Evolutionary conservation across 2,329 filamentous ascomycete genomes (phyloP), one percentile per base, ranked within the genome.

Genomic region (Colletotrichum lindemuthianum): DNA sequence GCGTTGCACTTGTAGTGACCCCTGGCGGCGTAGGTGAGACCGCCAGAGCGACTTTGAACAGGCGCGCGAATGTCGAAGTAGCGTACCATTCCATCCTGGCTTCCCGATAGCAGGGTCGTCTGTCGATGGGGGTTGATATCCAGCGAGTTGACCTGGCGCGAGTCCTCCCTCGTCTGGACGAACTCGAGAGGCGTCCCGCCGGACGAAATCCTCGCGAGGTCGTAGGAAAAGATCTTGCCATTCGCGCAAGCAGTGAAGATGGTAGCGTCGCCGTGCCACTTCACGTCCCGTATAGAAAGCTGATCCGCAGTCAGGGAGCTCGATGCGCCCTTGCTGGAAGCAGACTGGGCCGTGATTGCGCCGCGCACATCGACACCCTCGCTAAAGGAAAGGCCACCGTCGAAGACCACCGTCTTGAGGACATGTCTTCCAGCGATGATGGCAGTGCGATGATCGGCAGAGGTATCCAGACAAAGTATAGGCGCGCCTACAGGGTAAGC

Each of bases 191-290:
- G 81, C 3, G 78, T 74, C 7, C 76, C 75, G 3, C 78, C 79
- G 2, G 78, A 72, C 2, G 82, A 80, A 9, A 86, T 70, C 16
- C 84, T 82, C 44, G 79, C 79, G 15, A 90, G 72, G 72, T 90
- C 86, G 70, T 90, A 90, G 65, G 86, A 80, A 66, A 89, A 89
- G 69, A 90, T 88, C 73, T 87, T 86, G 70, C 88, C 88, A 65
- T 85, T 87, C 53, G 85, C 84, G 71, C 86, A 88, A 3, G 88
- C 88, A 0, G 88, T 90, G 68, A 88, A 87, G 58, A 90, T 82
- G 41, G 81, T 83, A 12, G 82, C 81, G 66, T 82, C 80, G 60
- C 77, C 79, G 36, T 84, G 80, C 82, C 87, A 87, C 72, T 86
- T 87, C 53, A 88, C 86, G 66, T 88, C 86, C 69, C 85, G 84